A percentile compares a stretch with the other conserved stretches of the same genome.
These are phyloP conservation scores for Pistacia atlantica DNA, from an alignment of 345 rosid species.

Conservation along the genomic window DNA sequence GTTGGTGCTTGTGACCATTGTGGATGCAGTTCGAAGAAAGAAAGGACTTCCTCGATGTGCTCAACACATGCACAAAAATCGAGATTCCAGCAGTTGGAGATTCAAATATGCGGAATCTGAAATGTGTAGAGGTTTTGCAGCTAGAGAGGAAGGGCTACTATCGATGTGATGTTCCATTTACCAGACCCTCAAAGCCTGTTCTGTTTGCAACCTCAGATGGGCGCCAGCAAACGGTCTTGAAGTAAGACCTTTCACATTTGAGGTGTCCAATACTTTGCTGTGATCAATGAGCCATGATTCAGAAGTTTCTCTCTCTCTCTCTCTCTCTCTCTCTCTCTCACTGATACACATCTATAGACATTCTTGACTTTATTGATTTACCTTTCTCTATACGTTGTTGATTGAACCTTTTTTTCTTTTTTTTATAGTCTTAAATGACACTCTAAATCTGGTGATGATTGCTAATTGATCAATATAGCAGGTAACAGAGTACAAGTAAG, in stretches of 20 bases:
- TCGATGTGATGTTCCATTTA: constrained; percentile 80
- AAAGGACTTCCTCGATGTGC: constrained; percentile 64
- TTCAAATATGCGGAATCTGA: constrained; percentile 82
- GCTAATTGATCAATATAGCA: no score
- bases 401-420: no score
- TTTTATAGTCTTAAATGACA: no score
- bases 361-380: background rate
- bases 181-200: constrained; percentile 70
- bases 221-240: constrained; percentile 42
- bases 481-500: no score
- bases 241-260: constrained; percentile 19
- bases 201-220: constrained; percentile 89
- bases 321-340: background rate
- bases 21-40: constrained; percentile 81
- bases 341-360: background rate
- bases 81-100: constrained; percentile 82
- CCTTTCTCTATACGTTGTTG: background rate
- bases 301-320: background rate
- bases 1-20: constrained; percentile 3
- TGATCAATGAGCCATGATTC: background rate
- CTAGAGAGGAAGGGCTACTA: constrained; percentile 95
- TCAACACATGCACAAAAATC: constrained; percentile 69
- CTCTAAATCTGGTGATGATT: no score
- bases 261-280: background rate
- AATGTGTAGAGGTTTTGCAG: constrained; percentile 70